Evolutionary conservation across 306 rosid genomes (phyloP).

Genomic region (Sesbania bispinosa): DNA sequence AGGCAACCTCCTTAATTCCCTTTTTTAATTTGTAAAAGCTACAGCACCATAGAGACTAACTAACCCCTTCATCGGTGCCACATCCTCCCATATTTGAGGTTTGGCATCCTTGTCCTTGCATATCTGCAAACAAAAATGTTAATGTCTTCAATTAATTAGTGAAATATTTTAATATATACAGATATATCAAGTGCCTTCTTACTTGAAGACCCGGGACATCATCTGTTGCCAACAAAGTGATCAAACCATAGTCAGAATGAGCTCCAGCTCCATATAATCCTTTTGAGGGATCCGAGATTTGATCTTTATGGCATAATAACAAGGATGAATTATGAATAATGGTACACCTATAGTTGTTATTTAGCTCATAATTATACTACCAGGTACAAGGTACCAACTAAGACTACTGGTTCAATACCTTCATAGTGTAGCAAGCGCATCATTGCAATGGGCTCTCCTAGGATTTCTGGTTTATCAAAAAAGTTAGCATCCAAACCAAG

Average conservation of each 20-base stretch:
- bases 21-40: background rate
- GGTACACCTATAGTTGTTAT: background rate
- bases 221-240: slow-evolving; percentile 77
- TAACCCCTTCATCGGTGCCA: slow-evolving; percentile 84
- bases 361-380: background rate
- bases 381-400: background rate
- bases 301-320: slow-evolving; percentile 36
- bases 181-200: slow-evolving; percentile 27
- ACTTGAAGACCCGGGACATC: slow-evolving; percentile 79
- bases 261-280: slow-evolving; percentile 95
- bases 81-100: slow-evolving; percentile 90
- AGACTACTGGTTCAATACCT: slow-evolving; percentile 41
- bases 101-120: slow-evolving; percentile 81
- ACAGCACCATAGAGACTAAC: slow-evolving; percentile 15
- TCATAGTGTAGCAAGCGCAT: slow-evolving; percentile 73
- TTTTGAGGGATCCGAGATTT: slow-evolving; percentile 59
- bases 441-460: slow-evolving; percentile 70
- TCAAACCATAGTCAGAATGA: slow-evolving; percentile 78
- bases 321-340: background rate
- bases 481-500: slow-evolving; percentile 65
- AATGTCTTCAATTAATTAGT: background rate
- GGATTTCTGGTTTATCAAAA: slow-evolving; percentile 68
- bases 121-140: slow-evolving; percentile 48
- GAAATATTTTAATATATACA: background rate
- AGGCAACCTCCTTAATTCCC: background rate